These are phyloP conservation scores for Calycina marina DNA, from an alignment of 2,329 filamentous ascomycete species.

Conservation along the genomic window DNA sequence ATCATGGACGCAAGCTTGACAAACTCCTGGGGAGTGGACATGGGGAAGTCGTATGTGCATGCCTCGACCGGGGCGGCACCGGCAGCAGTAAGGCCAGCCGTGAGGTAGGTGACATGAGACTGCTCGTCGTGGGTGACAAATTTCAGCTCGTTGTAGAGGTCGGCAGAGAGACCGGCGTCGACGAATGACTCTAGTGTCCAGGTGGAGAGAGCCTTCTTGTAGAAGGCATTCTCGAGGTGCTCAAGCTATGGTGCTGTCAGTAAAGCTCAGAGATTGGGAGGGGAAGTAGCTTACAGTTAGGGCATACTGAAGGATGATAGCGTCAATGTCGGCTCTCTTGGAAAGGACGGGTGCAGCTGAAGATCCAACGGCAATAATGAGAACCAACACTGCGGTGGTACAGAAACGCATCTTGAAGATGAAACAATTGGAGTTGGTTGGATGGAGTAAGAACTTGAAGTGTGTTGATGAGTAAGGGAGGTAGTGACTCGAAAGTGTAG, in stretches of 20 bases:
- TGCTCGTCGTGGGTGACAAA: slow-evolving; percentile 41
- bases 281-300: slow-evolving; percentile 21
- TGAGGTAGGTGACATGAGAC: slow-evolving; percentile 42
- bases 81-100: slow-evolving; percentile 27
- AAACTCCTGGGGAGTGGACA: slow-evolving; percentile 33
- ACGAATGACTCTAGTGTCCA: slow-evolving; percentile 37
- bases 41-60: slow-evolving; percentile 42
- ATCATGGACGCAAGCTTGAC: slow-evolving; percentile 37
- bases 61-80: slow-evolving; percentile 37
- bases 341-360: slow-evolving; percentile 7
- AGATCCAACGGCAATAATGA: slow-evolving; percentile 6
- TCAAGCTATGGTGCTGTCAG: slow-evolving; percentile 26
- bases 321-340: slow-evolving; percentile 16
- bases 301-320: slow-evolving; percentile 31
- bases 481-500: no score
- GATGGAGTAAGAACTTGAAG: no score
- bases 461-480: no score
- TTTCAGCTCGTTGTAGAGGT: slow-evolving; percentile 43
- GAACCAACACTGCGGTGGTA: slow-evolving; percentile 7
- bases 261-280: no score
- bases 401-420: slow-evolving; percentile 19
- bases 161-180: slow-evolving; percentile 32
- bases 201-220: slow-evolving; percentile 42
- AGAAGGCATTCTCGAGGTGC: slow-evolving; percentile 49
- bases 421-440: no score